phyloP scores from a whole-genome alignment of 148 eudicot genomes.

The Arbutus unedo region DNA sequence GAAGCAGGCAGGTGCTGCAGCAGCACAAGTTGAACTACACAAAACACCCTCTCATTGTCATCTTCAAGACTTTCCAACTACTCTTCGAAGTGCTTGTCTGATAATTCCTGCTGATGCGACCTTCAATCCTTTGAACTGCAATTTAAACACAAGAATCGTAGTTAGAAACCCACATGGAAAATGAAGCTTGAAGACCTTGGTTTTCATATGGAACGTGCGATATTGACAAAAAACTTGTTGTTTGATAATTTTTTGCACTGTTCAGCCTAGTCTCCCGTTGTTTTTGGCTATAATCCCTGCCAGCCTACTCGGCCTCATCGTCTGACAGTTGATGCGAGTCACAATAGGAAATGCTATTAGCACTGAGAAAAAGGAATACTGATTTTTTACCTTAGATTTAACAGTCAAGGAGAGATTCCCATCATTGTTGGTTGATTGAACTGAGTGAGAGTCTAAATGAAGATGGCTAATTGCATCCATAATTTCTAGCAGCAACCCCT shows the following conservation, averaged over 20 bases:
- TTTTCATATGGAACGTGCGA: no score
- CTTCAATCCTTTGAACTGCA: constrained; percentile 49
- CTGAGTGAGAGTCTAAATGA: constrained; percentile 47
- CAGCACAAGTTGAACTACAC: neutral
- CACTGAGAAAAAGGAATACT: neutral
- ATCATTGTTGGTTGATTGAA: constrained; percentile 55
- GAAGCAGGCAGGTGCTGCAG: neutral
- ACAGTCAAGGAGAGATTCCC: constrained; percentile 51
- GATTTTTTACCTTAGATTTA: constrained; percentile 47
- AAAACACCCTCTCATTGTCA: neutral
- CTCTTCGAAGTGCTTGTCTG: constrained; percentile 52
- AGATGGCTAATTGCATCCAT: constrained; percentile 50
- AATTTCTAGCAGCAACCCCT: constrained; percentile 43
- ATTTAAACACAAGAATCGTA: neutral
- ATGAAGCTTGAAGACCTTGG: neutral
- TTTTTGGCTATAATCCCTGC: no score
- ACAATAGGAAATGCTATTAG: neutral
- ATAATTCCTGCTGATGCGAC: constrained; percentile 38
- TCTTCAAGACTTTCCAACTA: constrained; percentile 30
- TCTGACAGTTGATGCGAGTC: no score
- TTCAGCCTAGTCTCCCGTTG: no score
- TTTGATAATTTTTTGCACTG: no score
- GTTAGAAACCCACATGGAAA: neutral
- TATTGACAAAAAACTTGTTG: no score
- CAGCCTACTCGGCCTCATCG: no score